Evolutionary conservation across 1,139 yeast genomes (phyloP).

Genomic region (Candida gigantensis): DNA sequence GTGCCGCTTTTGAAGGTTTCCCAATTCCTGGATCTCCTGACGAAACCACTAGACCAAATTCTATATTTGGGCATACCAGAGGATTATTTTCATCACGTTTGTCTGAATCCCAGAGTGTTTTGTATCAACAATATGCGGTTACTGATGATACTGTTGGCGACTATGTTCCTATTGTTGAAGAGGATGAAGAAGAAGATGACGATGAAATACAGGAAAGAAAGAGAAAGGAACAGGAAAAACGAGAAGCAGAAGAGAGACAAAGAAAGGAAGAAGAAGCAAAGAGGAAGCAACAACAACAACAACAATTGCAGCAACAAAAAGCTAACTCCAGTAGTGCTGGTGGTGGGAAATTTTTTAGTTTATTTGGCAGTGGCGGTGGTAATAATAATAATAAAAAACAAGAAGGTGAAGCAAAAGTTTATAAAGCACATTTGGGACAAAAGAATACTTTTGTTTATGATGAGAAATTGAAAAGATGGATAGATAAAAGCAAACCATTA

Average conservation of each 20-base stretch:
- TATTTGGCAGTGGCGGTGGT: slow-evolving; percentile 5
- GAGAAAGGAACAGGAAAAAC: slow-evolving; percentile 14
- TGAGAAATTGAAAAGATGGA: slow-evolving; percentile 85
- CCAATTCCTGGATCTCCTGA: slow-evolving; percentile 54
- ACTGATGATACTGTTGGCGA: slow-evolving; percentile 49
- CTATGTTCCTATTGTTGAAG: slow-evolving; percentile 47
- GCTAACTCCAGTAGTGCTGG: neutral
- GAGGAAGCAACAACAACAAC: slow-evolving; percentile 2
- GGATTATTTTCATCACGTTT: slow-evolving; percentile 36
- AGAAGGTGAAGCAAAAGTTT: slow-evolving; percentile 5
- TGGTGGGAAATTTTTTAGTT: neutral
- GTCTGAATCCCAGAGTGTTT: slow-evolving; percentile 47
- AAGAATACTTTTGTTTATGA: slow-evolving; percentile 75
- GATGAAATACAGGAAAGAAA: slow-evolving; percentile 21
- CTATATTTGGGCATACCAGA: slow-evolving; percentile 33
- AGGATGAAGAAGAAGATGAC: slow-evolving; percentile 47
- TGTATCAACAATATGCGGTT: slow-evolving; percentile 51
- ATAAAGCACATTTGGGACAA: slow-evolving; percentile 78
- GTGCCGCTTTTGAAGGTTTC: slow-evolving; percentile 31
- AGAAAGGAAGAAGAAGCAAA: slow-evolving; percentile 18
- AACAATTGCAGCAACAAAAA: slow-evolving; percentile 10
- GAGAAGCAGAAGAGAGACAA: slow-evolving; percentile 18
- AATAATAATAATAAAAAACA: slow-evolving; percentile 1
- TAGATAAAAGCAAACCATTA: slow-evolving; percentile 68
- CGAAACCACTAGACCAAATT: slow-evolving; percentile 46